Conservation (phyloP, 352 stramenopile species). For the Pythium graminicola region DNA sequence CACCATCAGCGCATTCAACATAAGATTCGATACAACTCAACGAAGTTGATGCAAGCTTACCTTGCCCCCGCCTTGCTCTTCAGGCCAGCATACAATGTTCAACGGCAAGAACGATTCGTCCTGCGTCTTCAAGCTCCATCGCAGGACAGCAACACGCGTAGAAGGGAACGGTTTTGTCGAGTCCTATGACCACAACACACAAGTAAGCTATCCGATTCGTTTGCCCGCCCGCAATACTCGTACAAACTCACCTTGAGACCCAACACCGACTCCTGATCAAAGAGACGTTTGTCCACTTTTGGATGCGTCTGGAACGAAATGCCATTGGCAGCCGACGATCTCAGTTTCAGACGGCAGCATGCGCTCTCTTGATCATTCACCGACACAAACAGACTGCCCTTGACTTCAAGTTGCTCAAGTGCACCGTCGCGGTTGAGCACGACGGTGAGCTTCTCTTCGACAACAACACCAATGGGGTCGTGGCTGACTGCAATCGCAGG, state of each 20-base stretch:
- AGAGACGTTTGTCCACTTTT: constrained; percentile 86
- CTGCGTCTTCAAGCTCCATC: constrained; percentile 84
- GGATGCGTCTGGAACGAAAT: constrained; percentile 82
- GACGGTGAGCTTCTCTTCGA: constrained; percentile 86
- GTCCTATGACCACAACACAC: constrained; percentile 27
- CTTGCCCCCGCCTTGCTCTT: constrained; percentile 80
- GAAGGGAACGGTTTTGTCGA: constrained; percentile 77
- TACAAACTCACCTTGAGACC: constrained; percentile 43
- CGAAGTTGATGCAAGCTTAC: constrained; percentile 13
- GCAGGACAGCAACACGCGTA: constrained; percentile 70
- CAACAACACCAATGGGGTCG: constrained; percentile 73
- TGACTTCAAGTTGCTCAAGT: constrained; percentile 82
- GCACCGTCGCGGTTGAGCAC: constrained; percentile 72
- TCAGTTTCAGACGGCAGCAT: constrained; percentile 69
- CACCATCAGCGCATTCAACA: background rate
- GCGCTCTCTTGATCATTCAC: constrained; percentile 70
- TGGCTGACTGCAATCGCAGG: constrained; percentile 59
- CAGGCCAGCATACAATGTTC: constrained; percentile 85
- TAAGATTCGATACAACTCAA: background rate
- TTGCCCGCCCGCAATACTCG: background rate
- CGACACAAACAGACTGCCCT: constrained; percentile 80
- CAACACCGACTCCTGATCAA: constrained; percentile 73
- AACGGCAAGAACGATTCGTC: constrained; percentile 80
- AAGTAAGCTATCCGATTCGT: background rate
- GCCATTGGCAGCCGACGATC: constrained; percentile 52